These are phyloP conservation scores for Citrullus mucosospermus DNA, from an alignment of 306 rosid genomes.

Conservation along the genomic window DNA sequence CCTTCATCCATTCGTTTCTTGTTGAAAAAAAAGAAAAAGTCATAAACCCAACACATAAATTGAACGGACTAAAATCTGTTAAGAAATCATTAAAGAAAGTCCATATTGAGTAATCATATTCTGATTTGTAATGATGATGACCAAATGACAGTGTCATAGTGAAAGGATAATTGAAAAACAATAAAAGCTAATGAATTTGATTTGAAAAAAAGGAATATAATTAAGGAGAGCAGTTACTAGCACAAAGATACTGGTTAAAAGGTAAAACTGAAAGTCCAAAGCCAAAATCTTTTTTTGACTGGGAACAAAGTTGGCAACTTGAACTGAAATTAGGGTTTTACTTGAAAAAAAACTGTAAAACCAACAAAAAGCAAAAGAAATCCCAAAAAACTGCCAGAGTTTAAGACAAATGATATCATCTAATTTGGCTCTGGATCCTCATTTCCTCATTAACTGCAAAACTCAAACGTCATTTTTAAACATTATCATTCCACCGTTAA, in stretches of 20 bases:
- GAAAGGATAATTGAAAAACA: background rate
- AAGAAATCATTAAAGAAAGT: background rate
- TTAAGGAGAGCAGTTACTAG: background rate
- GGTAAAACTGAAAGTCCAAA: background rate
- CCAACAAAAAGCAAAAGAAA: background rate
- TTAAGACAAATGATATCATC: constrained; percentile 20
- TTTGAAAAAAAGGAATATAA: background rate
- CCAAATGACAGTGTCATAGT: background rate
- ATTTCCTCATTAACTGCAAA: constrained; percentile 7
- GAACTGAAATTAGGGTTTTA: background rate
- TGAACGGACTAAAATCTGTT: background rate
- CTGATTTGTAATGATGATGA: background rate
- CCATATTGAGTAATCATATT: background rate
- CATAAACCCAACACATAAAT: background rate
- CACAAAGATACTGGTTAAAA: background rate
- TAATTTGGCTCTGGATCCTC: background rate
- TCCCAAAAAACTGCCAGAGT: constrained; percentile 14
- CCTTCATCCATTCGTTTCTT: too few species aligned
- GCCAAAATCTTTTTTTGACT: background rate
- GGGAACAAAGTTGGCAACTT: background rate
- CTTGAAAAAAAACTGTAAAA: background rate
- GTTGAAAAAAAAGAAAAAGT: background rate
- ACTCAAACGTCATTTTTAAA: background rate
- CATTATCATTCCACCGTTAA: background rate
- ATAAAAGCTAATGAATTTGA: background rate